phyloP scores from a whole-genome alignment of 768 basidiomycete species.

The Multifurca ochricompacta region DNA sequence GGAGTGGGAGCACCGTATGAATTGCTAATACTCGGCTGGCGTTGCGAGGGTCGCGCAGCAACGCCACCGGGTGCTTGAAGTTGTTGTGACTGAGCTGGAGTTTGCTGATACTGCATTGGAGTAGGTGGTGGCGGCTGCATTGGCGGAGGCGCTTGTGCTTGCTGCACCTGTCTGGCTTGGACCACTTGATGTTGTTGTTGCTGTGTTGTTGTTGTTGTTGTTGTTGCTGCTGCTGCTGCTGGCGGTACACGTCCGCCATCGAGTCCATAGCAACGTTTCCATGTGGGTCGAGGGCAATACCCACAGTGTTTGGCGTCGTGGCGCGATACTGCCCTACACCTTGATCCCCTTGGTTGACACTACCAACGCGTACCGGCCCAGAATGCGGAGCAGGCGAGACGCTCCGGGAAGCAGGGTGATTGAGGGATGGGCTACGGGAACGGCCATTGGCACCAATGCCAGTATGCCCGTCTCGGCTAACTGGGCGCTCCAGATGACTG shows the following conservation, averaged over 20 bases:
- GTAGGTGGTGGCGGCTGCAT: slow-evolving; percentile 34
- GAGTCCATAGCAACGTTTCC: slow-evolving; percentile 81
- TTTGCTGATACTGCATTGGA: slow-evolving; percentile 32
- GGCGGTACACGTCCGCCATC: slow-evolving; percentile 48
- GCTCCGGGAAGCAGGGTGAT: slow-evolving; percentile 35
- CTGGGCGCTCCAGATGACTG: slow-evolving; percentile 36
- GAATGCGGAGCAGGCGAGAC: slow-evolving; percentile 44
- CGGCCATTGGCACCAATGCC: slow-evolving; percentile 75
- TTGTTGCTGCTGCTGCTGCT: too few relatives aligned
- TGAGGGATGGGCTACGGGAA: slow-evolving; percentile 51
- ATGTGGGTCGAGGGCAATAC: slow-evolving; percentile 72
- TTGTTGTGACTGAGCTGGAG: slow-evolving; percentile 27
- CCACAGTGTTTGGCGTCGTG: slow-evolving; percentile 72
- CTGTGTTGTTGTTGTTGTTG: slow-evolving; percentile 28
- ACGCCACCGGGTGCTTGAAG: slow-evolving; percentile 16
- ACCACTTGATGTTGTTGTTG: slow-evolving; percentile 19
- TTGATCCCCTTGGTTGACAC: slow-evolving; percentile 13
- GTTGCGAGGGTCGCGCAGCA: neutral
- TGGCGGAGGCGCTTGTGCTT: slow-evolving; percentile 27
- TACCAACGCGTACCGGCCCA: slow-evolving; percentile 16
- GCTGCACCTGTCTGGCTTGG: slow-evolving; percentile 19
- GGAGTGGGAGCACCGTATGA: neutral
- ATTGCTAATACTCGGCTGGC: slow-evolving; percentile 10
- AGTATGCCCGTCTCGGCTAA: slow-evolving; percentile 59
- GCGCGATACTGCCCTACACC: slow-evolving; percentile 36